phyloP scores from a whole-genome alignment of 495 filamentous ascomycete species.

The Elasticomyces elasticus region DNA sequence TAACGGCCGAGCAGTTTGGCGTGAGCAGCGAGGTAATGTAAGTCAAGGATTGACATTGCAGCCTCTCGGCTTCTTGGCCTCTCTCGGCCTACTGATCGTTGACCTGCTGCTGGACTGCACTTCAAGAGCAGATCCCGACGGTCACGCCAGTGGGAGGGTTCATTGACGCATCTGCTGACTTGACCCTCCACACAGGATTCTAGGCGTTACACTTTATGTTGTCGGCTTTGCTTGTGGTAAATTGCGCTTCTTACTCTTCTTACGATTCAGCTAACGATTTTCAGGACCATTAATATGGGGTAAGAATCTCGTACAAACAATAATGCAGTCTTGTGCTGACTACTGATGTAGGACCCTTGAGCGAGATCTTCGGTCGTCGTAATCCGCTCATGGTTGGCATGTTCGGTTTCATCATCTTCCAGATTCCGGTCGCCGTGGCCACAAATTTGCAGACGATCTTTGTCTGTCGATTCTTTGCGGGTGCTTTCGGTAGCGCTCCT shows the following conservation, averaged over 20 bases:
- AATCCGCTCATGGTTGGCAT: conserved; percentile 45
- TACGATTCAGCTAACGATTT: no score
- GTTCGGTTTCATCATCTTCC: conserved; percentile 48
- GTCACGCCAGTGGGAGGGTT: no score
- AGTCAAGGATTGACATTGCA: no score
- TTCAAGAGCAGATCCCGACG: no score
- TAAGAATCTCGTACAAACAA: no score
- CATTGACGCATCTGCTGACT: no score
- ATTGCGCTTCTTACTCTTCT: no score
- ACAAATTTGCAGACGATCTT: conserved; percentile 50
- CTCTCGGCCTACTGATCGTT: no score
- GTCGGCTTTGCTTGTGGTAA: not conserved
- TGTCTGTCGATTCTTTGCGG: conserved; percentile 52
- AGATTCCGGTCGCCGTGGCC: conserved; percentile 52
- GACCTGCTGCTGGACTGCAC: no score
- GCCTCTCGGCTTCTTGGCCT: no score
- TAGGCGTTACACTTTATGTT: conserved; percentile 38
- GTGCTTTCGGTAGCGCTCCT: conserved; percentile 54
- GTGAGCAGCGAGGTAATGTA: conserved; percentile 41
- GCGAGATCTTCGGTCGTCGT: conserved; percentile 41
- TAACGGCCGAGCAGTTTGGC: conserved; percentile 38
- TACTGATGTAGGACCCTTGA: not conserved
- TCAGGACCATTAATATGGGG: no score
- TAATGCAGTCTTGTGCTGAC: not conserved
- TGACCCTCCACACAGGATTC: no score